Evolutionary conservation across 768 basidiomycete species (phyloP).

Genomic region (Boletus pseudo-olivaceus): DNA sequence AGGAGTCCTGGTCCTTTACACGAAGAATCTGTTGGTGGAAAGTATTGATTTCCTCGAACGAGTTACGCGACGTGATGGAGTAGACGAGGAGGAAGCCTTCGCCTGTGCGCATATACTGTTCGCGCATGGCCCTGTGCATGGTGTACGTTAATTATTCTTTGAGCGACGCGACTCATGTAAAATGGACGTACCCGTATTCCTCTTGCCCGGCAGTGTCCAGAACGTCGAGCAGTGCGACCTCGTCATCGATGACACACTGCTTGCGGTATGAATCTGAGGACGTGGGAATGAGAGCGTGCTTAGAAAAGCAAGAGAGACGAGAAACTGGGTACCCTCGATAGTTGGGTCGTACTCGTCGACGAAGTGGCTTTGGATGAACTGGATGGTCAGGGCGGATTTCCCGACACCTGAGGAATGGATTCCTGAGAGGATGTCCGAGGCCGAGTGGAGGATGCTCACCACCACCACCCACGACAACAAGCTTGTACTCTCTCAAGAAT

Average conservation of each 20-base stretch:
- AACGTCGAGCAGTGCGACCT: conserved; percentile 95
- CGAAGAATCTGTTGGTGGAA: conserved; percentile 96
- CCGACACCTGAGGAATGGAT: conserved; percentile 37
- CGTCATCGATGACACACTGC: conserved; percentile 97
- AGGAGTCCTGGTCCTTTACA: conserved; percentile 93
- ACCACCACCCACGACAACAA: conserved; percentile 98
- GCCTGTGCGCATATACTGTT: conserved; percentile 98
- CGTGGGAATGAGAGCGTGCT: not conserved
- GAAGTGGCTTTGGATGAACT: conserved; percentile 95
- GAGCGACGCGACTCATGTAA: not conserved
- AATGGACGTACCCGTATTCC: conserved; percentile 81
- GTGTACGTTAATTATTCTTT: not conserved
- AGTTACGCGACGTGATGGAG: conserved; percentile 96
- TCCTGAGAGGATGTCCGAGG: not conserved
- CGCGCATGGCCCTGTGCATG: conserved; percentile 83
- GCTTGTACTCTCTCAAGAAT: conserved; percentile 95
- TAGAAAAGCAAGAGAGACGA: not conserved
- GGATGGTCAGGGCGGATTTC: conserved; percentile 94
- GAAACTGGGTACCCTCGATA: conserved; percentile 66
- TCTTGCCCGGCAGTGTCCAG: conserved; percentile 98
- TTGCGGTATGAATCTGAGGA: conserved; percentile 88
- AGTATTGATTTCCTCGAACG: conserved; percentile 94
- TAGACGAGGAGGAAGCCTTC: conserved; percentile 98
- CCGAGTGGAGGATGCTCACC: conserved; percentile 52
- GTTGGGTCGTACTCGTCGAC: conserved; percentile 95